These are phyloP conservation scores for Acanthamoeba sp. DNA, from an alignment of 208 protist species.

Conservation along the genomic window DNA sequence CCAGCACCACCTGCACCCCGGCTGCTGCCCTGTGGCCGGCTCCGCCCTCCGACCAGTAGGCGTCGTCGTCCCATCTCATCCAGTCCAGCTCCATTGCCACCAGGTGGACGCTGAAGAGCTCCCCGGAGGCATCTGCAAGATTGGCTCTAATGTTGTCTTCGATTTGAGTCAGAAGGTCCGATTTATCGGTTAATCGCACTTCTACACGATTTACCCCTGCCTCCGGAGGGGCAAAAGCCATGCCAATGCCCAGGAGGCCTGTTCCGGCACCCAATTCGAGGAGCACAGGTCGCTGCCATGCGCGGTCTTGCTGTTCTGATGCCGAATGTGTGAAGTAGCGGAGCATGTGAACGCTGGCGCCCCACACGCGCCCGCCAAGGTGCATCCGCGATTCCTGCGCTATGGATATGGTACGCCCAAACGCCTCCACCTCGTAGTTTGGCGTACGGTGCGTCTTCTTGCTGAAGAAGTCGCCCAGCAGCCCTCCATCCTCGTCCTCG, in stretches of 20 bases:
- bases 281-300: neutral
- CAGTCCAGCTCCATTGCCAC: conserved; percentile 24
- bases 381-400: conserved; percentile 52
- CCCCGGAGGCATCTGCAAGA: neutral
- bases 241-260: conserved; percentile 1
- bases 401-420: conserved; percentile 19
- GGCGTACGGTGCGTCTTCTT: conserved; percentile 29
- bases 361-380: conserved; percentile 23
- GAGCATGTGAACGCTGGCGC: conserved; percentile 35
- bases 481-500: neutral
- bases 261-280: conserved; percentile 21
- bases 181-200: conserved; percentile 17
- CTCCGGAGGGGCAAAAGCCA: neutral
- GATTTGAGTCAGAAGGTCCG: neutral
- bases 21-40: neutral
- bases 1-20: conserved; percentile 16
- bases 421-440: conserved; percentile 11
- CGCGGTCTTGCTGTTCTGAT: neutral
- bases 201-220: neutral
- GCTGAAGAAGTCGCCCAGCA: conserved; percentile 44
- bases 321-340: neutral
- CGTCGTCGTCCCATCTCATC: conserved; percentile 19
- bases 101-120: neutral
- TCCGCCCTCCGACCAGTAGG: neutral
- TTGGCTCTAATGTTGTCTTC: neutral